These are phyloP conservation scores for Clathrus columnatus DNA, from an alignment of 768 basidiomycete genomes.

Conservation along the genomic window DNA sequence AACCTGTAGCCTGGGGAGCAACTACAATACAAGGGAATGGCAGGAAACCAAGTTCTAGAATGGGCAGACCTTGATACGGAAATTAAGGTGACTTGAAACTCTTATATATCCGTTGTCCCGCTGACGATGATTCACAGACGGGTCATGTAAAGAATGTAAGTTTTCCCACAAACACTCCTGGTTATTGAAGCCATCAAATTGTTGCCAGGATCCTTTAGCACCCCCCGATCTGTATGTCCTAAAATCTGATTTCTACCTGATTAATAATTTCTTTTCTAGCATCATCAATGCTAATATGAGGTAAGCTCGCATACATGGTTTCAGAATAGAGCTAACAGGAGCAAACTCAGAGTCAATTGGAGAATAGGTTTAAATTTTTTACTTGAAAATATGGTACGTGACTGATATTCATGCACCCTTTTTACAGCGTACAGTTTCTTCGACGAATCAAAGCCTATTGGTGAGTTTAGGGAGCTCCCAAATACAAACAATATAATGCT, in stretches of 20 bases:
- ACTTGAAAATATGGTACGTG: constrained; percentile 23
- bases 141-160: constrained; percentile 26
- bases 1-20: constrained; percentile 29
- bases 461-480: constrained; percentile 18
- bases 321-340: constrained; percentile 23
- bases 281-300: constrained; percentile 36
- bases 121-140: constrained; percentile 21
- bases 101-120: neutral
- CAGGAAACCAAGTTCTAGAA: constrained; percentile 55
- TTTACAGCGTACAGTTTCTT: constrained; percentile 24
- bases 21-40: constrained; percentile 43
- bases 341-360: constrained; percentile 25
- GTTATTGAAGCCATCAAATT: constrained; percentile 27
- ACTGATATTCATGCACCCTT: neutral
- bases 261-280: constrained; percentile 9
- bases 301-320: constrained; percentile 18
- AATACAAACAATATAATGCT: too few species aligned
- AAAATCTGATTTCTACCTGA: neutral
- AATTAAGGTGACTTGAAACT: constrained; percentile 28
- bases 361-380: constrained; percentile 28
- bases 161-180: constrained; percentile 6
- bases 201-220: constrained; percentile 23
- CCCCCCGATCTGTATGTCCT: constrained; percentile 29
- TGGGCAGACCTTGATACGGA: constrained; percentile 53
- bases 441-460: constrained; percentile 24